A percentile compares a stretch with the other conserved stretches of the same genome.
Conservation (phyloP, 2,329 filamentous ascomycete genomes). For the Diaporthe ampelina region DNA sequence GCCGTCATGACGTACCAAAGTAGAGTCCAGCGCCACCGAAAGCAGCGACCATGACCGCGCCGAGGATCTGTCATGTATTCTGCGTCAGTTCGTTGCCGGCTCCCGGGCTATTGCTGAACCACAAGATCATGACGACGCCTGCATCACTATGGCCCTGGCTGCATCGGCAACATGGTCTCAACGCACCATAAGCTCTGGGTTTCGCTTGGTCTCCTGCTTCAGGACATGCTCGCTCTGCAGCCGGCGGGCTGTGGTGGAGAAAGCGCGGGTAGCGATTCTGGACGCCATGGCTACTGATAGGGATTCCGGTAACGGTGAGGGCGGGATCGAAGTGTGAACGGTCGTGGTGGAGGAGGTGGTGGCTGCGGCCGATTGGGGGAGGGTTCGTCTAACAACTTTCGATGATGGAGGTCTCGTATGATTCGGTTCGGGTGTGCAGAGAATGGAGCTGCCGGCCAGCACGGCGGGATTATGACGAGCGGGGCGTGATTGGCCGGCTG, state of each 20-base stretch:
- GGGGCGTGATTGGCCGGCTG: conserved; percentile 36
- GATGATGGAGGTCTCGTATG: conserved; percentile 37
- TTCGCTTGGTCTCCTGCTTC: conserved; percentile 71
- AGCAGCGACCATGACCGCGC: conserved; percentile 90
- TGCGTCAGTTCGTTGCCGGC: conserved; percentile 42
- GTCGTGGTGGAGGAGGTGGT: conserved; percentile 37
- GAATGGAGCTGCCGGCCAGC: conserved; percentile 28
- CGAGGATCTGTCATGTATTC: conserved; percentile 76
- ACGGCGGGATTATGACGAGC: conserved; percentile 35
- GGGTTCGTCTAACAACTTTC: conserved; percentile 29
- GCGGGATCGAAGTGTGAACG: neutral
- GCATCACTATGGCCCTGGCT: neutral
- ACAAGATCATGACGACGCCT: neutral
- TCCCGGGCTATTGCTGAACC: neutral
- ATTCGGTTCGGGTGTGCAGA: conserved; percentile 30
- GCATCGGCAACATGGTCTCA: conserved; percentile 43
- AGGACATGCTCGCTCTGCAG: conserved; percentile 63
- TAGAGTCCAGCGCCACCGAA: conserved; percentile 92
- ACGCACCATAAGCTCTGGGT: conserved; percentile 63
- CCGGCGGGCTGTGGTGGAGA: conserved; percentile 68
- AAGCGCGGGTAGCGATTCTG: conserved; percentile 68
- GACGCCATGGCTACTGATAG: conserved; percentile 65
- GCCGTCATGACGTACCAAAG: conserved; percentile 71
- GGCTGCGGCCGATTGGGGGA: conserved; percentile 35
- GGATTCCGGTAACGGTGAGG: conserved; percentile 41